These are phyloP conservation scores for Aspergillus vadensis DNA, from an alignment of 2,329 filamentous ascomycete genomes.

Conservation along the genomic window DNA sequence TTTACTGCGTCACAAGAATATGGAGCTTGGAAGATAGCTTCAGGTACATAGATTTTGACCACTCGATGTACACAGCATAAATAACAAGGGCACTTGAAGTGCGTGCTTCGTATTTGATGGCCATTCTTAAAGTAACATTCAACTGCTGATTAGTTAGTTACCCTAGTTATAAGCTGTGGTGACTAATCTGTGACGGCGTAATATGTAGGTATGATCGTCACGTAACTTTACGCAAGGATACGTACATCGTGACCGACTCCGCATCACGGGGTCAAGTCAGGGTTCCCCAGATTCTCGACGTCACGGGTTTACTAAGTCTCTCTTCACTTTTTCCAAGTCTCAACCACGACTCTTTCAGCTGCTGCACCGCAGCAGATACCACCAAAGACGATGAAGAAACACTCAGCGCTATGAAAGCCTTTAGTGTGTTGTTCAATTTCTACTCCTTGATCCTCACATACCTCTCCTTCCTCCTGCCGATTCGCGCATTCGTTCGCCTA, in stretches of 20 bases:
- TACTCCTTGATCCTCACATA: neutral
- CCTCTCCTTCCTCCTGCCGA: constrained; percentile 1
- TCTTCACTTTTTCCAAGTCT: neutral
- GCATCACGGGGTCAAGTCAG: constrained; percentile 5
- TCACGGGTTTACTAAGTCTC: constrained; percentile 9
- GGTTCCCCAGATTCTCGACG: constrained; percentile 21
- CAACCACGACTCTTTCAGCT: neutral
- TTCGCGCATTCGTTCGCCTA: constrained; percentile 3
- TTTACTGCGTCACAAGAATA: neutral
- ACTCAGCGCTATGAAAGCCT: constrained; percentile 2
- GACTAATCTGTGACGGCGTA: neutral
- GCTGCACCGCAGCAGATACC: constrained; percentile 7
- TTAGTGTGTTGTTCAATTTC: neutral
- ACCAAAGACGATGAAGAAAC: neutral
- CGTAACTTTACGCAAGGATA: neutral
- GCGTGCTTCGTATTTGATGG: too few relatives aligned
- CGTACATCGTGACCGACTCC: neutral
- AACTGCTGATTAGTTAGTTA: neutral
- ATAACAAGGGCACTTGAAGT: neutral
- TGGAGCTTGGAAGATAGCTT: neutral
- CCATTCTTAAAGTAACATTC: too few relatives aligned
- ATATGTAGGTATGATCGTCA: neutral
- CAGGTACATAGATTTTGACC: neutral
- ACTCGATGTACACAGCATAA: neutral
- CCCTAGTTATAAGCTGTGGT: neutral